Base-by-base conservation (phyloP, 331 rosid genomes). In the Rhamnella rubrinervis region DNA sequence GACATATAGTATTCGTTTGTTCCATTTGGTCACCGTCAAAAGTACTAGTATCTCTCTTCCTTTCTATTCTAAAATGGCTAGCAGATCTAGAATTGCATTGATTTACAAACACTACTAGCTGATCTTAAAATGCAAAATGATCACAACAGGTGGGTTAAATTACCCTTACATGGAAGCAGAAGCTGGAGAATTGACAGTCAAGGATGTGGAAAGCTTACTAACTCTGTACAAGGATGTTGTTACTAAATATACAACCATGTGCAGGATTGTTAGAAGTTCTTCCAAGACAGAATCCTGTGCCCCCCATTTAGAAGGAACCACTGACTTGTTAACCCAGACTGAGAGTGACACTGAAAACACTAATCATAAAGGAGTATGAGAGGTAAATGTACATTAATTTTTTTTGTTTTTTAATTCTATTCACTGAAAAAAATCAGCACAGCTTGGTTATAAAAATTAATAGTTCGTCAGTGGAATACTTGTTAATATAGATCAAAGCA, bases 91-190 rank as follows among this genome's bases (percentile, higher is more conserved):
- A 17, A 6, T 14, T 52, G 57, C 17, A 52, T 52, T 17, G 9
- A 52, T 52, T 52, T 19, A 8, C 6, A 8, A 1, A 51, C 6
- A 13, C 17, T 14, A 51, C 56, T 51, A 44, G 84, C 72, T 61
- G 75, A 40, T 76, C 46, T 23, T 31, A 59, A 68, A 60, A 57
- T 63, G 59, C 60, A 71, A 44, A 39, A 41, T 65, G 35, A 31
- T 66, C 46, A 19, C 69, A 63, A 26, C 64, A 28, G 82, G 79
- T 40, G 74, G 60, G 71, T 67, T 86, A 68, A 82, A 67, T 73
- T 78, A 78, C 71, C 91, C 91, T 52, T 89, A 79, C 67, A 78
- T 87, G 86, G 91, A 85, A 63, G 85, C 83, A 10, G 77, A 80
- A 68, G 82, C 86, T 19, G 80, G 80, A 66, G 96, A 87, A 21